Evolutionary conservation across 768 basidiomycete genomes (phyloP), one percentile per base, ranked within the genome.

Genomic region (Leccinum rimulosum): DNA sequence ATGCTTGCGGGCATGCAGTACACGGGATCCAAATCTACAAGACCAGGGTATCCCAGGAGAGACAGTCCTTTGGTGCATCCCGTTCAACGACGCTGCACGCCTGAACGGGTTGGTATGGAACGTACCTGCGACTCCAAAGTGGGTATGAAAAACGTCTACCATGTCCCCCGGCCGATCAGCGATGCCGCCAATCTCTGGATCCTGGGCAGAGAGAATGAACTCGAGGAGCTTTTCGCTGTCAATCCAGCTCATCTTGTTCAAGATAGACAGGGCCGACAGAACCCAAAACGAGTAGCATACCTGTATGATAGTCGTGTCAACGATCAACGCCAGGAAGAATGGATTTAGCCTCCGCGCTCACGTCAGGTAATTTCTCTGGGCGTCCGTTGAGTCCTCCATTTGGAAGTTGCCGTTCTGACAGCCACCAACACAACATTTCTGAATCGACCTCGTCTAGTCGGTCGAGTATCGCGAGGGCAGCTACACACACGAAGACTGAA

Each of bases 271-370:
- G 0, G 91, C 79, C 2, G 97, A 95, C 5, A 98, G 81, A 4
- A 95, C 93, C 95, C 95, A 99, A 76, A 93, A 94, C 66, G 91
- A 93, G 74, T 99, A 99, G 76, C 97, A 99, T 17, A 98, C 67
- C 67, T 68, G n/a, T 59, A n/a, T 4, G 8, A 3, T 3, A 2
- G 31, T 3, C 36, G 8, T 50, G 38, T 54, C 51, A 53, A 27
- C 51, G 50, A 28, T 47, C 25, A 15, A 49, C 27, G 28, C 27
- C 12, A 9, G 1, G n/a, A 14, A 17, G 17, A 27, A 10, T 2
- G 17, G 25, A 28, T 15, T 3, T 36, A 53, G 43, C 9, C 1
- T n/a, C 8, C n/a, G 10, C 7, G 79, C 87, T 65, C 65, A 96
- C 97, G 70, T 98, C 96, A 75, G 95, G 93, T 35, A 98, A 78